Base-by-base conservation (phyloP, 139 green algal species). In the Coelastrella sp. region DNA sequence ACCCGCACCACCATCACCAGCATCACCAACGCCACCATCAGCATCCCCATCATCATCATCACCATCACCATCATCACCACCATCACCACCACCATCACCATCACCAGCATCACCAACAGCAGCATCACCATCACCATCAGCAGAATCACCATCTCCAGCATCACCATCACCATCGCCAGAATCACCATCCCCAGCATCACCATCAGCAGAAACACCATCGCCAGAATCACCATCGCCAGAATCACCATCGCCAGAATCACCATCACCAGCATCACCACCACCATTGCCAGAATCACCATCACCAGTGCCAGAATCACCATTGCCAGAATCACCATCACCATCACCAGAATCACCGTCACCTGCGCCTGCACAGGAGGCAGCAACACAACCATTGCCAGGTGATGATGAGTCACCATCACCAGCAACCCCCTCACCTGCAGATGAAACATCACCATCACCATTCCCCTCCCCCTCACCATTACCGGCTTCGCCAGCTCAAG, bases 321-420 rank as follows among this genome's bases (percentile, higher is more conserved):
- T 30, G 40, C 77, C 77, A 74, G 23, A 13, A 48, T 25, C 79
- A 69, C 27, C 27, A 78, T 43, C 79, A 79, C 63, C 64, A 79
- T 30, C 63, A 78, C n/a, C n/a, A 30, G 25, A 79, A 48, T 11
- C 37, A n/a, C 11, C 32, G 79, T 53, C 69, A 27, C 40, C 62
- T 35, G 6, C 30, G 37, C 37, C 63, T 60, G 38, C 63, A 9
- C 21, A 60, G 23, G 5, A 40, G 77, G 2, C 11, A 57, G 69
- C 57, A 63, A 74, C 37, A 40, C 74, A 41, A 17, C 19, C 23
- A 60, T 43, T 57, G 45, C 45, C 15, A 57, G 45, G n/a, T n/a
- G n/a, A n/a, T n/a, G n/a, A n/a, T n/a, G n/a, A n/a, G n/a, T n/a
- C n/a, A n/a, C n/a, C n/a, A n/a, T n/a, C n/a, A n/a, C n/a, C n/a